Evolutionary conservation across 352 stramenopile genomes (phyloP).

Genomic region (Globisporangium emineosum): DNA sequence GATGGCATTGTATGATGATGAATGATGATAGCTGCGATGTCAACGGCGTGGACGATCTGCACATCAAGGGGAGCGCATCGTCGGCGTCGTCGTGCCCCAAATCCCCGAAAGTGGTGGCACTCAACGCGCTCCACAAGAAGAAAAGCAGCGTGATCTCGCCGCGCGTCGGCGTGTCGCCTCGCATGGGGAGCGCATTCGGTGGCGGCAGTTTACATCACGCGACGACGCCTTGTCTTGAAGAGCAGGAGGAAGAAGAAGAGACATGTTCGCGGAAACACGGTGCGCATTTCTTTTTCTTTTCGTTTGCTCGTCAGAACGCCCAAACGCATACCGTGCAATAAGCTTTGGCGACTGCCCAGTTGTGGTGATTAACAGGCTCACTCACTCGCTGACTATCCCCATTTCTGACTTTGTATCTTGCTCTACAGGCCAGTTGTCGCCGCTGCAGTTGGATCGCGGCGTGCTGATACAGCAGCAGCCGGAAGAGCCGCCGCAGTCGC

Average conservation of each 20-base stretch:
- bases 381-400: background rate
- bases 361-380: background rate
- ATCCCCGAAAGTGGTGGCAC: conserved; percentile 23
- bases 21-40: conserved; percentile 10
- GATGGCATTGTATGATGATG: background rate
- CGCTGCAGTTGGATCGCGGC: conserved; percentile 8
- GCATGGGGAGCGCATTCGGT: background rate
- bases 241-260: conserved; percentile 3
- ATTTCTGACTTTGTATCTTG: background rate
- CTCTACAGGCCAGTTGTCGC: conserved; percentile 8
- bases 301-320: conserved; percentile 1
- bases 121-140: conserved; percentile 20
- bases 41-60: background rate
- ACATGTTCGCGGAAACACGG: conserved; percentile 17
- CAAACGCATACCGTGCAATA: background rate
- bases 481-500: conserved; percentile 7
- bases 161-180: conserved; percentile 19
- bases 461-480: conserved; percentile 2
- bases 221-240: conserved; percentile 5
- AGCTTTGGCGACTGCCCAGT: background rate
- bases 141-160: conserved; percentile 35
- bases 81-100: conserved; percentile 24
- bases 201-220: conserved; percentile 25
- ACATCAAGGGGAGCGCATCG: conserved; percentile 6
- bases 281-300: conserved; percentile 1